These are phyloP conservation scores for Comarum palustre DNA, from an alignment of 306 rosid genomes.

Conservation along the genomic window DNA sequence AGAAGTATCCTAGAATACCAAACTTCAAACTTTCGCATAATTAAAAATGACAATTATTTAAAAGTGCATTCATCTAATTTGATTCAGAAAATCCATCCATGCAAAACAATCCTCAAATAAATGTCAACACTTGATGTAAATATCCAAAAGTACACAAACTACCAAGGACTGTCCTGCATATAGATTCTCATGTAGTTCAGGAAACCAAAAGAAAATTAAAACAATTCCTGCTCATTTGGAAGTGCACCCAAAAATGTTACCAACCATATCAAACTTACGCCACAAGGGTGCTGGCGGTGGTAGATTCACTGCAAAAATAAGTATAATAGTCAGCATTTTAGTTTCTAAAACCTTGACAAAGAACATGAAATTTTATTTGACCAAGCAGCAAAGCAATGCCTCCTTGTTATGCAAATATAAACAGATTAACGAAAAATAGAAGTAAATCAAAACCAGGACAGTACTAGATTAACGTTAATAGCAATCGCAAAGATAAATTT, in stretches of 20 bases:
- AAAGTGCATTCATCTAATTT: not conserved
- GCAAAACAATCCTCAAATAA: not conserved
- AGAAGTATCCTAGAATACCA: no score
- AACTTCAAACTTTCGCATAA: no score
- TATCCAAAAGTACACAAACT: not conserved
- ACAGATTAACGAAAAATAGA: not conserved
- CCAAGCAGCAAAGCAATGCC: not conserved
- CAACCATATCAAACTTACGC: slow-evolving; percentile 39
- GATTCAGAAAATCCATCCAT: not conserved
- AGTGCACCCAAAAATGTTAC: slow-evolving; percentile 27
- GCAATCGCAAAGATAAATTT: not conserved
- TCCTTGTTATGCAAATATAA: not conserved
- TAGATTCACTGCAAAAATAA: slow-evolving; percentile 43
- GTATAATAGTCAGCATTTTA: not conserved
- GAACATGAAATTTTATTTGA: not conserved
- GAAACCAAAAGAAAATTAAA: slow-evolving; percentile 18
- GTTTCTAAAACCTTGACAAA: not conserved
- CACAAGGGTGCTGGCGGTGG: slow-evolving; percentile 75
- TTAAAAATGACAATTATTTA: not conserved
- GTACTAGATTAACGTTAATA: not conserved
- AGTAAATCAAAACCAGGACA: not conserved
- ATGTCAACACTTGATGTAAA: not conserved
- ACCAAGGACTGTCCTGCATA: not conserved
- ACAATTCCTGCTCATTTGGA: slow-evolving; percentile 16
- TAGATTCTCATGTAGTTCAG: slow-evolving; percentile 2